Percentiles rank a stretch among this genome's conserved stretches.
These are phyloP conservation scores for Baorangia bicolor DNA, from an alignment of 768 basidiomycete species.

Conservation along the genomic window DNA sequence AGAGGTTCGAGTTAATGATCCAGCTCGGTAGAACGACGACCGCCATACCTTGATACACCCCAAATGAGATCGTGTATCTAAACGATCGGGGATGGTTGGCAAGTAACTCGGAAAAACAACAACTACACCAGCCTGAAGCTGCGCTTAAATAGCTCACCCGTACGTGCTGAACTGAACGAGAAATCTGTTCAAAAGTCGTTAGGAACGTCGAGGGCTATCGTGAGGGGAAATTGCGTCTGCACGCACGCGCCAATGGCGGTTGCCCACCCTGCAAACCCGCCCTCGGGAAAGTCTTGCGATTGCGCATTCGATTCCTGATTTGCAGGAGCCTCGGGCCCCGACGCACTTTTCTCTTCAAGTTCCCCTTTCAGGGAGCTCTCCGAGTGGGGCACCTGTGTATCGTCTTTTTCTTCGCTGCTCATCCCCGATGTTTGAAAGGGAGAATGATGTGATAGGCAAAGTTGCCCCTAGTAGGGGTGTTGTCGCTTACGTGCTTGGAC, in stretches of 20 bases:
- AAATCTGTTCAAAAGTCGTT: conserved; percentile 26
- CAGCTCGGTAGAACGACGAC: not conserved
- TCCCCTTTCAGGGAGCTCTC: not conserved
- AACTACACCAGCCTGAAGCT: not conserved
- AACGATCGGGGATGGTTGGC: not conserved
- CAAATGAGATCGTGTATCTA: conserved; percentile 40
- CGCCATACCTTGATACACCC: conserved; percentile 42
- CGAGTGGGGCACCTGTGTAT: not conserved
- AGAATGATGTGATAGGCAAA: not conserved
- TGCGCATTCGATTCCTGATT: not conserved
- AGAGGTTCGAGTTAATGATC: not conserved
- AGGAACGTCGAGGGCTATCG: not conserved
- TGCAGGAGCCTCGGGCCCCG: not conserved
- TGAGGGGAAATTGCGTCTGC: not conserved
- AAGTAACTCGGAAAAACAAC: not conserved
- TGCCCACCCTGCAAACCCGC: conserved; percentile 31
- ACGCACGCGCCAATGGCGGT: conserved; percentile 33
- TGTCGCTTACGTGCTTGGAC: not conserved
- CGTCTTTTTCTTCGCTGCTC: not conserved
- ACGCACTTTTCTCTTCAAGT: not conserved
- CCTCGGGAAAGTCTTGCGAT: conserved; percentile 24
- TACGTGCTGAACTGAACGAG: conserved; percentile 40
- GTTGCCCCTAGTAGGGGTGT: too few relatives aligned
- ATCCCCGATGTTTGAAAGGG: not conserved
- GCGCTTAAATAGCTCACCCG: conserved; percentile 24